Conservation (phyloP, 2,329 filamentous ascomycete genomes). For the Colletotrichum lentis region DNA sequence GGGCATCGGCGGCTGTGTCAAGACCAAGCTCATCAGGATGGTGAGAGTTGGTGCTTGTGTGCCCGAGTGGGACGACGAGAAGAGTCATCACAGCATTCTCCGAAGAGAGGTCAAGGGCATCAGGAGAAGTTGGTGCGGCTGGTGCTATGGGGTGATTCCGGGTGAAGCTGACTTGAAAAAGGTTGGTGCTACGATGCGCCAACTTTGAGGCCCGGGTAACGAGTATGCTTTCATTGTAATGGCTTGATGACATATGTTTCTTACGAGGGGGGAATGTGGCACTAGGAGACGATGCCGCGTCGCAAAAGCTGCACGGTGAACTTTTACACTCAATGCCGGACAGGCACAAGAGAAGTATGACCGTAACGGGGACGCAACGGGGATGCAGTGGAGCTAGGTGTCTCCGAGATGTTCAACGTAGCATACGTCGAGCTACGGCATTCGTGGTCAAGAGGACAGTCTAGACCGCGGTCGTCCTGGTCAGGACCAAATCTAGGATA, state of each 20-base stretch:
- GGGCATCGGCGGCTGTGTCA: constrained; percentile 86
- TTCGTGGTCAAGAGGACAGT: neutral
- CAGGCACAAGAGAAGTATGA: neutral
- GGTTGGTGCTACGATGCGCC: constrained; percentile 22
- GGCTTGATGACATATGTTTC: neutral
- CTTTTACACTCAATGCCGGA: neutral
- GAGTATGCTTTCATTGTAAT: constrained; percentile 1
- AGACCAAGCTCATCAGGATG: constrained; percentile 86
- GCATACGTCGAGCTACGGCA: neutral
- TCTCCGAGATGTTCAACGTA: neutral
- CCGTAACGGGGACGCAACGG: neutral
- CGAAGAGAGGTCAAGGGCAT: constrained; percentile 73
- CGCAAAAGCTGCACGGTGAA: neutral
- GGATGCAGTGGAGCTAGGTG: neutral
- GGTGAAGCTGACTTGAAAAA: constrained; percentile 48
- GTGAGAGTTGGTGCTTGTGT: constrained; percentile 85
- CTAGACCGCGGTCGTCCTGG: neutral
- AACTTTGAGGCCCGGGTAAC: constrained; percentile 1
- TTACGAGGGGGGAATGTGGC: neutral
- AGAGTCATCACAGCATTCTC: constrained; percentile 70
- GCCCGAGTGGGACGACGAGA: constrained; percentile 84
- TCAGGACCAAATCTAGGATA: too few species aligned
- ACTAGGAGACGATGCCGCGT: neutral
- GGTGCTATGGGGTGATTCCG: constrained; percentile 82
- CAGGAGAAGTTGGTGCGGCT: constrained; percentile 87